A percentile compares a stretch with the other conserved stretches of the same genome.
Conservation (phyloP, 2,329 filamentous ascomycete species). For the Penicillium verrucosum region DNA sequence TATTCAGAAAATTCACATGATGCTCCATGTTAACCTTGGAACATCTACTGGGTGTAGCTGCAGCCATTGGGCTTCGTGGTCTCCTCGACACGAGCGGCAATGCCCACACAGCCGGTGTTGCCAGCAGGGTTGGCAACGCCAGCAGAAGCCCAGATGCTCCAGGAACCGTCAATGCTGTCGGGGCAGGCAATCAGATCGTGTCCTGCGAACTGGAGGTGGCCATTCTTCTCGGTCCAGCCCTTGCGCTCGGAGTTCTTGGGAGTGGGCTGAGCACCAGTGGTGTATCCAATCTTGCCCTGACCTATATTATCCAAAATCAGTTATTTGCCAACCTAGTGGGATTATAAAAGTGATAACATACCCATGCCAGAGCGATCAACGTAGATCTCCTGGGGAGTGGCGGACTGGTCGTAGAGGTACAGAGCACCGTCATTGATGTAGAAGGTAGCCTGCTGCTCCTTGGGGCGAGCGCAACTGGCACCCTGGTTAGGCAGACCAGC, state of each 20-base stretch:
- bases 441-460: constrained; percentile 51
- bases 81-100: constrained; percentile 28
- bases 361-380: constrained; percentile 60
- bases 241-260: constrained; percentile 47
- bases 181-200: constrained; percentile 54
- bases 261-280: constrained; percentile 43
- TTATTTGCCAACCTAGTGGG: not conserved
- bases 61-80: constrained; percentile 25
- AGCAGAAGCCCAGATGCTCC: constrained; percentile 33
- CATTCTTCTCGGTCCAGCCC: constrained; percentile 48
- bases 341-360: constrained; percentile 28
- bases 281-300: constrained; percentile 55
- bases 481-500: constrained; percentile 46
- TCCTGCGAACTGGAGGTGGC: constrained; percentile 49
- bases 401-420: constrained; percentile 48
- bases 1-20: not conserved
- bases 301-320: constrained; percentile 31
- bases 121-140: constrained; percentile 31
- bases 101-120: constrained; percentile 34
- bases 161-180: constrained; percentile 43
- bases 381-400: constrained; percentile 50
- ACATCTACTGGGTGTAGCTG: constrained; percentile 25
- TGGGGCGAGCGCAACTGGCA: constrained; percentile 46
- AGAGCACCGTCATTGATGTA: constrained; percentile 48
- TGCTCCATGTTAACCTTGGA: not conserved